These are phyloP conservation scores for Myxozyma neglecta DNA, from an alignment of 805 yeast species.

Conservation along the genomic window DNA sequence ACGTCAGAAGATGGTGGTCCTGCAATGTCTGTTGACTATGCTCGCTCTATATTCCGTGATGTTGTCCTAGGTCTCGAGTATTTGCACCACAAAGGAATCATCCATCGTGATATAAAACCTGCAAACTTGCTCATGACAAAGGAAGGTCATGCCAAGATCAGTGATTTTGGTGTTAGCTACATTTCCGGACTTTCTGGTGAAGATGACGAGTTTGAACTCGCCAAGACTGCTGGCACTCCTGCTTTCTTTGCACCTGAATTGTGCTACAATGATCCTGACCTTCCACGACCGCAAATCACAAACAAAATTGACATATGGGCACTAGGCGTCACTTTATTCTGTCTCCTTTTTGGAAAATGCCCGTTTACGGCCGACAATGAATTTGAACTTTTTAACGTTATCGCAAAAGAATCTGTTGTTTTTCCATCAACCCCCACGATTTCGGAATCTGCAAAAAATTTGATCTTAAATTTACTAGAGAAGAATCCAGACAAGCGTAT, in stretches of 20 bases:
- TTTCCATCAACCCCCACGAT: conserved; percentile 51
- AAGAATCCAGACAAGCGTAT: conserved; percentile 71
- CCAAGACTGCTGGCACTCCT: conserved; percentile 97
- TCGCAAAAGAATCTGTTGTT: conserved; percentile 58
- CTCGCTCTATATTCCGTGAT: conserved; percentile 74
- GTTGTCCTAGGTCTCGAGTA: conserved; percentile 87
- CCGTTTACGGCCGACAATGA: conserved; percentile 90
- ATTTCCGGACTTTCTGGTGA: conserved; percentile 46
- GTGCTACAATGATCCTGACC: conserved; percentile 56
- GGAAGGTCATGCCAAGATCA: conserved; percentile 77
- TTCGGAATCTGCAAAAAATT: conserved; percentile 47
- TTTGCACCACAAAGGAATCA: conserved; percentile 83
- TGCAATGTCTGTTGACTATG: conserved; percentile 61
- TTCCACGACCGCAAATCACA: conserved; percentile 56
- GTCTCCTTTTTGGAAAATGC: conserved; percentile 79
- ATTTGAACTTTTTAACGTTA: conserved; percentile 79
- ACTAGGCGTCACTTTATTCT: conserved; percentile 84
- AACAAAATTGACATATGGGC: conserved; percentile 97
- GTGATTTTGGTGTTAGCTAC: conserved; percentile 96
- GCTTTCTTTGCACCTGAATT: conserved; percentile 95
- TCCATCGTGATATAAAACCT: conserved; percentile 95
- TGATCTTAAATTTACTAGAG: conserved; percentile 59
- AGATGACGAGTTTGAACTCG: conserved; percentile 68
- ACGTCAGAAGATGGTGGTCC: conserved; percentile 55
- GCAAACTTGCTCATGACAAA: conserved; percentile 77